Base-by-base conservation (phyloP, 75 land plant genomes). In the Selaginella tamariscina region DNA sequence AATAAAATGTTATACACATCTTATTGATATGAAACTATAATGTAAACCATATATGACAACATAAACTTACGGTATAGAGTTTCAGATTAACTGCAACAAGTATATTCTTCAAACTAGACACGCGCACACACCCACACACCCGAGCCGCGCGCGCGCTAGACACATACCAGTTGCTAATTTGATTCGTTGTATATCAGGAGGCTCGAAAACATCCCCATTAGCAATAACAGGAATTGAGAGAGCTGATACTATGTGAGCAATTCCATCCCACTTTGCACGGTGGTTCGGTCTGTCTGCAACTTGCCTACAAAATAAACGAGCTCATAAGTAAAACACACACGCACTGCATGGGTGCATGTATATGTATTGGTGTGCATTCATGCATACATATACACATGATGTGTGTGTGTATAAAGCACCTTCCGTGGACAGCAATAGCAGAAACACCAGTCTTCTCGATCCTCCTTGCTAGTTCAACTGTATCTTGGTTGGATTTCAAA, bases 381-480 rank as follows among this genome's bases (percentile, higher is more conserved):
- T n/a, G n/a, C n/a, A n/a, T n/a, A n/a, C n/a, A n/a, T n/a, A n/a
- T n/a, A n/a, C n/a, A n/a, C n/a, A n/a, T n/a, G n/a, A n/a, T n/a
- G n/a, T n/a, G n/a, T n/a, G n/a, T n/a, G n/a, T n/a, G n/a, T n/a
- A n/a, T n/a, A n/a, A n/a, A n/a, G n/a, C 49, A 86, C 97, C 97
- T 88, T 76, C 95, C 97, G 78, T 92, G 97, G 56, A 92, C 95
- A 62, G 88, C 97, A 23, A 92, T 68, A 49, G 97, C 95, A 74
- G 85, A 72, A 69, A 92, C 86, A 39, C 97, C 97, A 32, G 86
- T 78, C 72, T 81, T 86, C 80, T 92, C 97, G 60, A 92, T 88
- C 56, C 83, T 64, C 49, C 83, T 69, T 24, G 95, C 95, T 30
- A 92, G 78, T 66, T 92, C 97, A 27, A 92, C 86, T 0, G 97